Percentiles rank a stretch among this genome's conserved stretches.
phyloP scores from a whole-genome alignment of 805 yeast genomes.

The Candida odintsovae region DNA sequence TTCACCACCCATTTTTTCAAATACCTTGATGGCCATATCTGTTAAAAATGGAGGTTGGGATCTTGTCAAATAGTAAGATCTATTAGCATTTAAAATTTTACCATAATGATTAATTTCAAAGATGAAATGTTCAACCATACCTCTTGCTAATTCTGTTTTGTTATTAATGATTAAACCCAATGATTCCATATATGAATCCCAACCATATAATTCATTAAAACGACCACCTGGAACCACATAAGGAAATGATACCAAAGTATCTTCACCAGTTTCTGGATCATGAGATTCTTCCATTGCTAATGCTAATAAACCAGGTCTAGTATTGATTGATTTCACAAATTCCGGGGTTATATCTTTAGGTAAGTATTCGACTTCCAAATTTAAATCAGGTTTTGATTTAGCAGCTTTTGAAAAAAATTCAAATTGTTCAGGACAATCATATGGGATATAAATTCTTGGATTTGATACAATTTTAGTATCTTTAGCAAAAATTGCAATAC shows the following conservation, averaged over 20 bases:
- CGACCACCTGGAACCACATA: slow-evolving; percentile 97
- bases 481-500: slow-evolving; percentile 62
- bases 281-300: slow-evolving; percentile 56
- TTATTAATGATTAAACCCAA: slow-evolving; percentile 71
- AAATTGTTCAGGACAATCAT: slow-evolving; percentile 61
- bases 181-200: slow-evolving; percentile 96
- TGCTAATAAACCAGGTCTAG: slow-evolving; percentile 80
- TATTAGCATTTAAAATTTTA: slow-evolving; percentile 87
- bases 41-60: slow-evolving; percentile 97
- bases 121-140: slow-evolving; percentile 88
- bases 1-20: slow-evolving; percentile 48
- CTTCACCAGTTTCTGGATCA: slow-evolving; percentile 47
- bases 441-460: slow-evolving; percentile 78
- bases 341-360: slow-evolving; percentile 75
- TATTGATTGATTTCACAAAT: slow-evolving; percentile 68
- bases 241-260: slow-evolving; percentile 59
- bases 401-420: slow-evolving; percentile 58
- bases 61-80: slow-evolving; percentile 84
- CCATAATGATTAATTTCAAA: slow-evolving; percentile 90
- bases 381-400: slow-evolving; percentile 44
- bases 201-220: slow-evolving; percentile 93
- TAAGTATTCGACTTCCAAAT: slow-evolving; percentile 68
- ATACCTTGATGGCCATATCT: slow-evolving; percentile 78
- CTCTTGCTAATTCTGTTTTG: slow-evolving; percentile 66
- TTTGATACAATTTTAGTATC: slow-evolving; percentile 72